Evolutionary conservation across 2,329 filamentous ascomycete species (phyloP).

Genomic region (Fusarium mangiferae): DNA sequence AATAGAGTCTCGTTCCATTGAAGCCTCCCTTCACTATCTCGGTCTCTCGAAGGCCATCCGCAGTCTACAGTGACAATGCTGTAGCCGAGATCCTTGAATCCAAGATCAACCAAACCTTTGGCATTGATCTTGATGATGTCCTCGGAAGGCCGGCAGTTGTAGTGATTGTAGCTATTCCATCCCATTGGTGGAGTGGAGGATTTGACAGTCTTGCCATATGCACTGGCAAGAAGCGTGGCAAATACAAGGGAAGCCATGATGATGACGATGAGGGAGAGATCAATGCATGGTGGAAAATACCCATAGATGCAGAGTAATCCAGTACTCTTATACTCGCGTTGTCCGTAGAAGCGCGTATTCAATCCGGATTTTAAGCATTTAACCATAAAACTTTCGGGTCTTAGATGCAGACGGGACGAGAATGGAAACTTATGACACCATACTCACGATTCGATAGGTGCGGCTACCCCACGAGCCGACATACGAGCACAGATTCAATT

Average conservation of each 20-base stretch:
- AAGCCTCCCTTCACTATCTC: constrained; percentile 56
- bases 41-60: constrained; percentile 60
- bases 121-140: constrained; percentile 55
- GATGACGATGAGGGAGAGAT: neutral
- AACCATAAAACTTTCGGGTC: neutral
- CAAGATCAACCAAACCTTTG: constrained; percentile 62
- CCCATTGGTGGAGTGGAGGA: constrained; percentile 57
- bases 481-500: neutral
- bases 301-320: too few relatives aligned
- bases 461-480: neutral
- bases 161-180: constrained; percentile 69
- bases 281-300: neutral
- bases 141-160: constrained; percentile 32
- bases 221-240: neutral
- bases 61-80: constrained; percentile 67
- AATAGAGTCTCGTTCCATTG: constrained; percentile 62
- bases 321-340: neutral
- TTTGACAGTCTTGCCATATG: constrained; percentile 19
- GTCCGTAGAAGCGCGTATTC: neutral
- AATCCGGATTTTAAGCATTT: neutral
- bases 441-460: neutral
- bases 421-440: neutral
- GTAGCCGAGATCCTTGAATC: constrained; percentile 64
- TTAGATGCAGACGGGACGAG: neutral
- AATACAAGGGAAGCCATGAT: constrained; percentile 16